Evolutionary conservation across 1,139 yeast genomes (phyloP).

Genomic region (Geotrichum bryndzae): DNA sequence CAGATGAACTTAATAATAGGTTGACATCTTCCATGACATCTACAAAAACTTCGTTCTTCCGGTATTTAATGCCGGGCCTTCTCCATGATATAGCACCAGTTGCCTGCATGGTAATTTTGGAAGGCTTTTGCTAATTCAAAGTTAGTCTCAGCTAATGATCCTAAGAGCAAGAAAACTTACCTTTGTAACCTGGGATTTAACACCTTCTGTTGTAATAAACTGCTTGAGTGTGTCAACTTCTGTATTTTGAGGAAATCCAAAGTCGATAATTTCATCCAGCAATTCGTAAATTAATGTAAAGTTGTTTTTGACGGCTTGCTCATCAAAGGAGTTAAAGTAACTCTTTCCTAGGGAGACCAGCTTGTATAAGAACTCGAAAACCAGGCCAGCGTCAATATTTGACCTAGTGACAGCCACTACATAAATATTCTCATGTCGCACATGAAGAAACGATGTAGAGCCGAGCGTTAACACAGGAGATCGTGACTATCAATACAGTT

Average conservation of each 20-base stretch:
- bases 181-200: slow-evolving; percentile 20
- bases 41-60: slow-evolving; percentile 74
- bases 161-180: not conserved
- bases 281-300: slow-evolving; percentile 68
- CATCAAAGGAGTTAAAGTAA: slow-evolving; percentile 41
- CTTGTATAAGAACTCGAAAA: slow-evolving; percentile 71
- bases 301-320: slow-evolving; percentile 48
- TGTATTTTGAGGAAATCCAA: slow-evolving; percentile 74
- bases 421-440: slow-evolving; percentile 65
- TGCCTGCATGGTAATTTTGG: slow-evolving; percentile 38
- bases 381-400: slow-evolving; percentile 75
- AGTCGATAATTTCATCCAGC: slow-evolving; percentile 70
- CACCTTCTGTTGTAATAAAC: slow-evolving; percentile 36
- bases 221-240: slow-evolving; percentile 48
- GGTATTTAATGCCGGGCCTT: slow-evolving; percentile 61
- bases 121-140: slow-evolving; percentile 22
- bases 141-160: not conserved
- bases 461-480: slow-evolving; percentile 89
- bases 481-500: slow-evolving; percentile 37
- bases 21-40: slow-evolving; percentile 73
- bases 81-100: slow-evolving; percentile 62
- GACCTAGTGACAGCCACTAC: slow-evolving; percentile 82
- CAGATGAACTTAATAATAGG: slow-evolving; percentile 48
- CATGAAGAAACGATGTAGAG: slow-evolving; percentile 83
- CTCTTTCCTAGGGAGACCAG: slow-evolving; percentile 43